Evolutionary conservation across 1,139 yeast species (phyloP), one percentile per base, ranked within the genome.

Genomic region (Yarrowia galli): DNA sequence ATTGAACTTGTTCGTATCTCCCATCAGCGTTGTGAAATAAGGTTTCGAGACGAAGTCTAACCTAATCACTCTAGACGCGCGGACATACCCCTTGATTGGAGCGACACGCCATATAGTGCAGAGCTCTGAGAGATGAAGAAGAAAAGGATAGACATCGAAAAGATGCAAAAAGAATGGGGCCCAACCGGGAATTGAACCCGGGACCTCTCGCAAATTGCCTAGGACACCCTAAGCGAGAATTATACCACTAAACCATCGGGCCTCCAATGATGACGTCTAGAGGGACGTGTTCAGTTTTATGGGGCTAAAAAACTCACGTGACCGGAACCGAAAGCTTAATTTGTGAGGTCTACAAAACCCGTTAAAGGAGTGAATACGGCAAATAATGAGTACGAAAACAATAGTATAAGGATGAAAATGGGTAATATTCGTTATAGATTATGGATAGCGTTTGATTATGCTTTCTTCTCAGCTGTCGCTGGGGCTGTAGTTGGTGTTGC

Each of bases 111-210:
- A 49, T 18, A 20, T 22, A 45, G 38, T 22, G 48, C 36, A 38
- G 7, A 40, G 46, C 46, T 40, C 46, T 12, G 23, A 5, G 18
- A 53, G 45, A 53, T 16, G 22, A 54, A 43, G 23, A 35, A 10
- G 51, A 58, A 42, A 42, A 28, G 15, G 28, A 56, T 15, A 16
- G n/a, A 20, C 38, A 7, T 12, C 40, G 18, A 56, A 42, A 42
- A 15, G 35, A 58, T n/a, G 36, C 40, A 40, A 58, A 58, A 58
- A 58, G 46, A 25, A 58, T 28, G 36, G 64, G 64, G 64, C 64
- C 64, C 64, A 58, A 58, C 64, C 64, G 64, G 64, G 64, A 58
- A 58, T 58, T 58, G 64, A 58, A 58, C 64, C 64, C 64, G 64
- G 64, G 64, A 58, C 64, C 64, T 58, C 64, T 58, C 64, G 64